Evolutionary conservation across 495 filamentous ascomycete genomes (phyloP), one percentile per base, ranked within the genome.

Genomic region (Terfezia claveryi): DNA sequence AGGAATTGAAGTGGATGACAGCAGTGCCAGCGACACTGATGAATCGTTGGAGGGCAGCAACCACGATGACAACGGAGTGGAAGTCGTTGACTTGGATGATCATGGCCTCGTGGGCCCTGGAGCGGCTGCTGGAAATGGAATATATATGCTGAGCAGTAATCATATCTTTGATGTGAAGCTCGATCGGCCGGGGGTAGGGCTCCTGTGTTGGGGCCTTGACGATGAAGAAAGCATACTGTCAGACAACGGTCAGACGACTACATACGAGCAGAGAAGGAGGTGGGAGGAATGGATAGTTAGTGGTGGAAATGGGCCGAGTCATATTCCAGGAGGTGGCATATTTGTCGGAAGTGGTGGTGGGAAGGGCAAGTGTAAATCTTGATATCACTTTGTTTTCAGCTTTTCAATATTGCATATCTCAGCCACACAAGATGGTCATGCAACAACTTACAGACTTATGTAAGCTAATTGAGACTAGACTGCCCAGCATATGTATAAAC

Each of bases 191-290:
- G 1, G 41, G 12, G 14, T 12, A 16, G 53, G 49, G 17, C 41
- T 55, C 12, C 36, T 10, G 49, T 23, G 36, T 50, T 49, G 53
- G 7, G 58, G 36, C 10, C 20, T 49, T 37, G 56, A 38, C 36
- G 50, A 51, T 14, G 38, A n/a, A 50, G 53, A 27, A 9, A 53
- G 50, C 23, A 46, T 10, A 37, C 61, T 37, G 36, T 23, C 32
- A n/a, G 52, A 52, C 55, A 37, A 38, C 7, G 38, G 50, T 12
- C 50, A 16, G 38, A 17, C 20, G 52, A 10, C 17, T 38, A 53
- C 58, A 53, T 37, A 57, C 5, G 44, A 10, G 49, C 51, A 57
- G 36, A 54, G 10, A 51, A 36, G 57, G 37, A 51, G 36, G 17
- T 54, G 6, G 46, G 49, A 23, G 36, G 59, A 53, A 38, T 54